Percentiles rank a stretch among this genome's conserved stretches.
Conservation (phyloP, 176 grass and related monocot species). For the Ensete glaucum region DNA sequence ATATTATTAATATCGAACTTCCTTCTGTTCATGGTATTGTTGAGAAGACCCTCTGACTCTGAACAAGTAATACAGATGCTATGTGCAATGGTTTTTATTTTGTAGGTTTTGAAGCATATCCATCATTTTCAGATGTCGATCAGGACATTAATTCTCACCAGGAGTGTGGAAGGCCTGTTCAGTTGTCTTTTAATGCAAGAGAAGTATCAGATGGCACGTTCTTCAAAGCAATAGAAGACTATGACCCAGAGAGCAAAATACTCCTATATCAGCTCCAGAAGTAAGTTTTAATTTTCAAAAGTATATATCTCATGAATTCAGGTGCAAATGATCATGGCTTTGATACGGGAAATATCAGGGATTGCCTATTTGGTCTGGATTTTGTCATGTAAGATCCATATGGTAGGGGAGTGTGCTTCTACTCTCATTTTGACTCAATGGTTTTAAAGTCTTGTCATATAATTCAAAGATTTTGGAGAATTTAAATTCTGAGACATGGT, state of each 20-base stretch:
- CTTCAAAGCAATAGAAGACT: constrained; percentile 84
- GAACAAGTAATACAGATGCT: constrained; percentile 6
- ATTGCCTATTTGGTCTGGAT: not conserved
- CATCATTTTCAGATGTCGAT: constrained; percentile 53
- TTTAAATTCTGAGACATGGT: no score
- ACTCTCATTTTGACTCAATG: no score
- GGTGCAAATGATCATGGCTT: not conserved
- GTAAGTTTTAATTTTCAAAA: constrained; percentile 33
- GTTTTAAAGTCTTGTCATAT: no score
- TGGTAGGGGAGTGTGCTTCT: no score
- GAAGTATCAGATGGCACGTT: constrained; percentile 94
- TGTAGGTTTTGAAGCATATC: constrained; percentile 53
- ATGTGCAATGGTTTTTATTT: constrained; percentile 12
- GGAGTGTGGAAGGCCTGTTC: constrained; percentile 73
- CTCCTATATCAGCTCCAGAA: constrained; percentile 76
- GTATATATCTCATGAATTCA: not conserved
- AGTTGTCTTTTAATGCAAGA: constrained; percentile 84
- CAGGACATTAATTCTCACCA: constrained; percentile 44
- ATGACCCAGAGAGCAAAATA: constrained; percentile 65
- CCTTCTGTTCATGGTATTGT: constrained; percentile 67
- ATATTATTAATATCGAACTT: constrained; percentile 78
- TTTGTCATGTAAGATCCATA: not conserved
- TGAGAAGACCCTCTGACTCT: constrained; percentile 19
- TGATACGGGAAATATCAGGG: not conserved
- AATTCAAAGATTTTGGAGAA: no score